Conservation (phyloP, 192 early-diverging fungal species). For the Podila clonocystis region DNA sequence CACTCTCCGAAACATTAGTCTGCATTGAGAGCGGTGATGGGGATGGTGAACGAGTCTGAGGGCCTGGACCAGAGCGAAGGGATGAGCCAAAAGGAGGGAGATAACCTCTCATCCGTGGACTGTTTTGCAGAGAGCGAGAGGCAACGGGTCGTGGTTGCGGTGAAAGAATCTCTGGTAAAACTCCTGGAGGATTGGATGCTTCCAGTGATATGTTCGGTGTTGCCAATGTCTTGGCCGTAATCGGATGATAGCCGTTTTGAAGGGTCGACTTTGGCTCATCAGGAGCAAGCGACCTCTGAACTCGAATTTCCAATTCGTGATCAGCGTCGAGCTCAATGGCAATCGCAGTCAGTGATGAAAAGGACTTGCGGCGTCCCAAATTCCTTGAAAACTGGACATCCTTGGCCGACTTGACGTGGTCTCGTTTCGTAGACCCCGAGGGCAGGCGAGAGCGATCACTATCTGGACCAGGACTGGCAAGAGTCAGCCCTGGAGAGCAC, state of each 20-base stretch:
- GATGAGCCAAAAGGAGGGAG: not conserved
- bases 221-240: not conserved
- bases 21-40: not conserved
- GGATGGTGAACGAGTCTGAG: not conserved
- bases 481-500: not conserved
- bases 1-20: not conserved
- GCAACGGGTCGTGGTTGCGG: slow-evolving; percentile 32
- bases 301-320: not conserved
- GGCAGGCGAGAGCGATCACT: not conserved
- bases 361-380: slow-evolving; percentile 19
- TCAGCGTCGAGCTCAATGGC: slow-evolving; percentile 33
- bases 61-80: not conserved
- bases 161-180: slow-evolving; percentile 9
- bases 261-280: not conserved
- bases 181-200: not conserved
- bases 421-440: slow-evolving; percentile 6
- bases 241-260: not conserved
- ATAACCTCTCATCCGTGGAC: not conserved
- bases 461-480: not conserved
- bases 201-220: not conserved
- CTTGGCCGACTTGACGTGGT: slow-evolving; percentile 8
- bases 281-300: not conserved
- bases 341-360: slow-evolving; percentile 31
- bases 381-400: slow-evolving; percentile 14
- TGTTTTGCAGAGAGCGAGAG: slow-evolving; percentile 1